Conservation (phyloP, 306 rosid species). For the Oxytropis ochrocephala region DNA sequence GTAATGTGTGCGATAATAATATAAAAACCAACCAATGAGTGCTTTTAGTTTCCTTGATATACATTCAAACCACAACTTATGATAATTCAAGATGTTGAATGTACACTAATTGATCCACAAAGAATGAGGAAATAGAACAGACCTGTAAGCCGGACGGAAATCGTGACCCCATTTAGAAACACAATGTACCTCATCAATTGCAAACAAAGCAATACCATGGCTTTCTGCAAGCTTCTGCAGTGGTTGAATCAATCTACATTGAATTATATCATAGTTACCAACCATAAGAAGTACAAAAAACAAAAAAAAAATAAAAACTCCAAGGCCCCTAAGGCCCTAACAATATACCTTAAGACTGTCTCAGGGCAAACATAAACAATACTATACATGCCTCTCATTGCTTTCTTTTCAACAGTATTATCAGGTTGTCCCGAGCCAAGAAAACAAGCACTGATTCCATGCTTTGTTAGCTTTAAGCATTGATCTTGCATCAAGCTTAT, state of each 20-base stretch:
- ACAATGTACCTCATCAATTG: constrained; percentile 93
- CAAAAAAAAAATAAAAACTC: neutral
- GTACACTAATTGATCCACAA: neutral
- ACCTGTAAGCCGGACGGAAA: constrained; percentile 96
- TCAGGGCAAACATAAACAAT: constrained; percentile 85
- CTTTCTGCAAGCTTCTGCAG: constrained; percentile 73
- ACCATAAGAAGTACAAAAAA: neutral
- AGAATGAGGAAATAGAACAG: constrained; percentile 7
- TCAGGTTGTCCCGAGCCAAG: constrained; percentile 97
- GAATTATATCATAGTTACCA: neutral
- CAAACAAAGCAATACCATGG: constrained; percentile 82
- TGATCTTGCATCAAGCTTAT: constrained; percentile 97
- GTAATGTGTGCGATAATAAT: neutral
- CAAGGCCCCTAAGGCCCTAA: constrained; percentile 11
- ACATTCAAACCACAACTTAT: neutral
- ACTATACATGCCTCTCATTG: constrained; percentile 75
- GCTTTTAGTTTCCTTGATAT: neutral
- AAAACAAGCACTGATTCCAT: constrained; percentile 83
- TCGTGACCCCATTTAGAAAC: constrained; percentile 98
- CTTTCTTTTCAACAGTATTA: constrained; percentile 70
- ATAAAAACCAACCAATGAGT: neutral
- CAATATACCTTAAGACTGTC: constrained; percentile 73
- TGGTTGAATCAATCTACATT: constrained; percentile 62
- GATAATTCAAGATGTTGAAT: neutral
- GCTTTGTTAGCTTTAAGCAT: constrained; percentile 69